phyloP scores from a whole-genome alignment of 2,329 filamentous ascomycete genomes.

The Xylaria arbuscula region DNA sequence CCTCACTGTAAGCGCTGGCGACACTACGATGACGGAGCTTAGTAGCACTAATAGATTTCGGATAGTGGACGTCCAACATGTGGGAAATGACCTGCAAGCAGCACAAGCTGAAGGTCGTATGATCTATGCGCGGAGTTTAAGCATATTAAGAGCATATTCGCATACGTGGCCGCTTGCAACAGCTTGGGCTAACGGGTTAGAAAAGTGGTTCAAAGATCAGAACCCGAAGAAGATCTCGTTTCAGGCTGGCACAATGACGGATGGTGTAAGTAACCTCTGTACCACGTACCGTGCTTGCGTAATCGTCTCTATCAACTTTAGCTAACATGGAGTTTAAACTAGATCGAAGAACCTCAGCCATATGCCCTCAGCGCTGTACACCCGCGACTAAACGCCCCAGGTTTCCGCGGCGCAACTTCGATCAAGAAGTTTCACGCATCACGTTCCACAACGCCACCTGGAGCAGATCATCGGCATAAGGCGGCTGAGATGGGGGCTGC shows the following conservation, averaged over 20 bases:
- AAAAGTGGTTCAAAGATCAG: conserved; percentile 59
- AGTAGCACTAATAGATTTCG: conserved; percentile 28
- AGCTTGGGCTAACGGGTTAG: conserved; percentile 64
- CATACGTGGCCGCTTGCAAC: conserved; percentile 64
- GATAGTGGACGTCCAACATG: conserved; percentile 45
- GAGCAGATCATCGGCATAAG: conserved; percentile 31
- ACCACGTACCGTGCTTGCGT: neutral
- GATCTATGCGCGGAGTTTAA: conserved; percentile 60
- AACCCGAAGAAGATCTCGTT: conserved; percentile 54
- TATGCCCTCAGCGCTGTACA: conserved; percentile 45
- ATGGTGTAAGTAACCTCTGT: conserved; percentile 53
- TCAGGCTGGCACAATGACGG: conserved; percentile 62
- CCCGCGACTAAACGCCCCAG: conserved; percentile 42
- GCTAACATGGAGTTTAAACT: conserved; percentile 28
- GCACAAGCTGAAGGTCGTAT: conserved; percentile 56
- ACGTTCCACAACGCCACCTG: conserved; percentile 42
- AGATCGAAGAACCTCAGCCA: conserved; percentile 44
- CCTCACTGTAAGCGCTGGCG: conserved; percentile 56
- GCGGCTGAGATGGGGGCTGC: conserved; percentile 32
- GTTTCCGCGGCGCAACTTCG: conserved; percentile 35
- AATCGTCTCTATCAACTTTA: neutral
- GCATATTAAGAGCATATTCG: conserved; percentile 61
- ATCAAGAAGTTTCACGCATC: conserved; percentile 40
- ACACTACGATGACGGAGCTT: neutral
- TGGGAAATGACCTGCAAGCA: conserved; percentile 52